These are phyloP conservation scores for Telfairia occidentalis DNA, from an alignment of 331 rosid genomes.

Conservation along the genomic window DNA sequence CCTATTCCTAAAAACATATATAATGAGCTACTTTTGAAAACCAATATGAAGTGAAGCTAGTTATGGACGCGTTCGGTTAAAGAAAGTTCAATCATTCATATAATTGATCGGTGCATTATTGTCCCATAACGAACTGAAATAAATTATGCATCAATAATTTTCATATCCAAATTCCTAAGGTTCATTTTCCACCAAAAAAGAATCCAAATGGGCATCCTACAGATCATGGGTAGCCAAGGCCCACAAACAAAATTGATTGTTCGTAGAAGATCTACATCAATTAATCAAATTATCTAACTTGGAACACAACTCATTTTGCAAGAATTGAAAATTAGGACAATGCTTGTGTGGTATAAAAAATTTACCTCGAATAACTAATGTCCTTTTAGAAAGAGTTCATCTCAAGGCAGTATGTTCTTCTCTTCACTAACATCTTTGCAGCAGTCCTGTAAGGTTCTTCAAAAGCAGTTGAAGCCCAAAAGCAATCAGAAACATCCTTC, in stretches of 20 bases:
- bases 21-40: neutral
- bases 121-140: neutral
- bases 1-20: neutral
- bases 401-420: slow-evolving; percentile 94
- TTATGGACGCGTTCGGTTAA: neutral
- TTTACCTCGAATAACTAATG: slow-evolving; percentile 30
- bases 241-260: neutral
- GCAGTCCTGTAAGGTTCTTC: slow-evolving; percentile 92
- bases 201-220: slow-evolving; percentile 2
- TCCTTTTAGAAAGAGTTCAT: slow-evolving; percentile 83
- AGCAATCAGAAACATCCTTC: slow-evolving; percentile 72
- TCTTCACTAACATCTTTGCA: slow-evolving; percentile 78
- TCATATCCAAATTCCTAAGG: neutral
- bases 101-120: neutral
- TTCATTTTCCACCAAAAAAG: neutral
- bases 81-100: neutral
- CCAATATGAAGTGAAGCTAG: neutral
- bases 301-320: neutral
- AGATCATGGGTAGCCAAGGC: neutral
- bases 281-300: neutral
- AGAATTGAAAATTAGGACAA: neutral
- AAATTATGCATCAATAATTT: neutral
- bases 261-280: neutral
- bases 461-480: slow-evolving; percentile 87
- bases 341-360: neutral